These are phyloP conservation scores for Penicillium silybi DNA, from an alignment of 495 filamentous ascomycete genomes.

Conservation along the genomic window DNA sequence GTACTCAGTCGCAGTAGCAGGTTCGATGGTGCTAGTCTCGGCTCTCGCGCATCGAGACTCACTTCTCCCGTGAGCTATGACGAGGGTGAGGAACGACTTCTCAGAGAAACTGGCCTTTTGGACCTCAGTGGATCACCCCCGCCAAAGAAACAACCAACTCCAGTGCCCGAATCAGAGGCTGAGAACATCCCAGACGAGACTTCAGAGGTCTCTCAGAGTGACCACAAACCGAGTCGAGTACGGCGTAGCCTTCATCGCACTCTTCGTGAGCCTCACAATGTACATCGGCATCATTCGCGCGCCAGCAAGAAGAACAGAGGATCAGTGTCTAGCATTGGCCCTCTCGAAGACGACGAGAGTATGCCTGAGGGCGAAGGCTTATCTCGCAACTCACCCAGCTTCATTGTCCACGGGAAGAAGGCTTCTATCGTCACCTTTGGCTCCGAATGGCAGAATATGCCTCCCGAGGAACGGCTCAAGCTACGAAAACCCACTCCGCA, in stretches of 20 bases:
- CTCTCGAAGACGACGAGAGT: conserved; percentile 55
- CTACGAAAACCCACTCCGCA: conserved; percentile 49
- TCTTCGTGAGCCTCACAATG: conserved; percentile 73
- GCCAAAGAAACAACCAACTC: conserved; percentile 30
- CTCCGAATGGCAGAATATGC: conserved; percentile 79
- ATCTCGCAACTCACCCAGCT: conserved; percentile 74
- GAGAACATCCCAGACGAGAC: conserved; percentile 31
- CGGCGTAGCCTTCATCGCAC: conserved; percentile 91
- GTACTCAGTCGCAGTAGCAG: conserved; percentile 36
- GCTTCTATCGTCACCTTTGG: conserved; percentile 94
- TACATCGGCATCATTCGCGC: conserved; percentile 60
- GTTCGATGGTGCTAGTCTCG: conserved; percentile 37
- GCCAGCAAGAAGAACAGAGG: conserved; percentile 75
- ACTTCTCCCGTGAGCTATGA: conserved; percentile 38
- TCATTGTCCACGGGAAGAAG: conserved; percentile 97
- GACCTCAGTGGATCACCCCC: conserved; percentile 39
- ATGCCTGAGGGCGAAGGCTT: conserved; percentile 60
- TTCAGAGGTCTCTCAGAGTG: conserved; percentile 29
- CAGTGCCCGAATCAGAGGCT: conserved; percentile 35
- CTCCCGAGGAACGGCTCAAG: conserved; percentile 69
- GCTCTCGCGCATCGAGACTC: conserved; percentile 35
- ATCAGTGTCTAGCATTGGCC: conserved; percentile 54
- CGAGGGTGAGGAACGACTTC: conserved; percentile 47
- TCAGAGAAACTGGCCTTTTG: conserved; percentile 45
- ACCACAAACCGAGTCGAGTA: conserved; percentile 53